Evolutionary conservation across 495 filamentous ascomycete species (phyloP).

Genomic region (Thermothielavioides terrestris): DNA sequence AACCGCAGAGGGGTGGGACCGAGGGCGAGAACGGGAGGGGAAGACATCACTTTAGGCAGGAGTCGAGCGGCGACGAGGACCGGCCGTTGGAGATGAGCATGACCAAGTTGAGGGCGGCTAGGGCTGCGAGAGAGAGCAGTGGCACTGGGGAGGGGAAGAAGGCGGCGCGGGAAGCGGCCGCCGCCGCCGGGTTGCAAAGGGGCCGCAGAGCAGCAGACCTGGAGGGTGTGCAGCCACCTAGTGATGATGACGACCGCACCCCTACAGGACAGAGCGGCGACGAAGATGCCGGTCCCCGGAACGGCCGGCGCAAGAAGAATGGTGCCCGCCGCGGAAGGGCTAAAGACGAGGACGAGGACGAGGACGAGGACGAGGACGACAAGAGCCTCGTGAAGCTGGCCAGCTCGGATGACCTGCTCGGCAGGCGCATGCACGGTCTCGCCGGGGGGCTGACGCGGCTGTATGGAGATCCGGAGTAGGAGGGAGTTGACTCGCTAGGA

Average conservation of each 20-base stretch:
- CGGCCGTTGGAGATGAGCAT: slow-evolving; percentile 71
- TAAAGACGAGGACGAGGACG: slow-evolving; percentile 1
- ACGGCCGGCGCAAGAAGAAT: background rate
- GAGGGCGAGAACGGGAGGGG: slow-evolving; percentile 6
- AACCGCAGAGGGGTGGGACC: background rate
- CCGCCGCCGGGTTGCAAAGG: background rate
- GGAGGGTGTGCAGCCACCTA: background rate
- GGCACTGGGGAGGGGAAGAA: background rate
- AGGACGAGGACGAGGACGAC: slow-evolving; percentile 30
- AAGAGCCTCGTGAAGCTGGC: slow-evolving; percentile 63
- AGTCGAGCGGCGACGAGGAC: slow-evolving; percentile 75
- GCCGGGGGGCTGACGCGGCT: slow-evolving; percentile 68
- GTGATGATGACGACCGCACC: background rate
- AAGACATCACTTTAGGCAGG: slow-evolving; percentile 39
- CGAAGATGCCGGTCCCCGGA: background rate
- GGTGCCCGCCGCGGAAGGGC: slow-evolving; percentile 3
- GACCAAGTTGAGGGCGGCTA: slow-evolving; percentile 30
- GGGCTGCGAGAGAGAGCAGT: slow-evolving; percentile 4
- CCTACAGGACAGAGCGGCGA: background rate
- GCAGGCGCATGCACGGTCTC: slow-evolving; percentile 76
- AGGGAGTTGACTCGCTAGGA: too few relatives aligned
- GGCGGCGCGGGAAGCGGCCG: background rate
- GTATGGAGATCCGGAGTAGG: slow-evolving; percentile 38
- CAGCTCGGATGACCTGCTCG: slow-evolving; percentile 77
- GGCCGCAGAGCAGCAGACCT: background rate